Conservation (phyloP, 306 rosid genomes). For the Ceratonia siliqua region DNA sequence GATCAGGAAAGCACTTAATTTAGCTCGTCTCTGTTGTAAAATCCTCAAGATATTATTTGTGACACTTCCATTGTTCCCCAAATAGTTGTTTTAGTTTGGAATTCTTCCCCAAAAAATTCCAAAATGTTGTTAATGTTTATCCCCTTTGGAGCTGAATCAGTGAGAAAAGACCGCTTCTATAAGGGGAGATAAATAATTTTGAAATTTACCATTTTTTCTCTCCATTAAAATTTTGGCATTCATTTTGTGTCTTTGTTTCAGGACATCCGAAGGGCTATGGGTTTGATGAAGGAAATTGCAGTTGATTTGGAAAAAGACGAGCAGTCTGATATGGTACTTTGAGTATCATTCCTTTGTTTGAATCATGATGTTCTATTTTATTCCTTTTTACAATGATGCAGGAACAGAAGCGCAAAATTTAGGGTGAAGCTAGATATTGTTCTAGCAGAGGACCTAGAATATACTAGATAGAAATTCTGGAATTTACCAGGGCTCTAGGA, state of each 20-base stretch:
- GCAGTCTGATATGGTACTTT: conserved; percentile 55
- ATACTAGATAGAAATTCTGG: background rate
- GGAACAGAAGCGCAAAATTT: background rate
- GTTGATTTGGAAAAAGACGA: conserved; percentile 74
- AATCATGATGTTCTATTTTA: no score
- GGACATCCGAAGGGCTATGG: conserved; percentile 62
- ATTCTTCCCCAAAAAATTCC: background rate
- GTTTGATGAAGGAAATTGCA: conserved; percentile 70
- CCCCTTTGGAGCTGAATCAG: background rate
- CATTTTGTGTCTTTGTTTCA: conserved; percentile 36
- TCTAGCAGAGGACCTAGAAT: background rate
- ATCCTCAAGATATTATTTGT: background rate
- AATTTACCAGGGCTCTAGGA: background rate
- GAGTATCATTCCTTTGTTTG: background rate
- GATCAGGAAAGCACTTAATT: background rate
- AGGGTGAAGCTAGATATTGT: background rate
- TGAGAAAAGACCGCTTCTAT: background rate
- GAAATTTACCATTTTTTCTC: background rate
- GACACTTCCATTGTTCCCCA: background rate
- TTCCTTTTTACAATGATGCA: background rate
- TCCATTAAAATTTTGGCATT: background rate
- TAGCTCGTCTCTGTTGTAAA: background rate
- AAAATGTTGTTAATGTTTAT: background rate
- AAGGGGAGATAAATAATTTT: background rate
- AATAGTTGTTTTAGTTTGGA: background rate